phyloP scores from a whole-genome alignment of 495 filamentous ascomycete species.

The Cladorrhinum samala region DNA sequence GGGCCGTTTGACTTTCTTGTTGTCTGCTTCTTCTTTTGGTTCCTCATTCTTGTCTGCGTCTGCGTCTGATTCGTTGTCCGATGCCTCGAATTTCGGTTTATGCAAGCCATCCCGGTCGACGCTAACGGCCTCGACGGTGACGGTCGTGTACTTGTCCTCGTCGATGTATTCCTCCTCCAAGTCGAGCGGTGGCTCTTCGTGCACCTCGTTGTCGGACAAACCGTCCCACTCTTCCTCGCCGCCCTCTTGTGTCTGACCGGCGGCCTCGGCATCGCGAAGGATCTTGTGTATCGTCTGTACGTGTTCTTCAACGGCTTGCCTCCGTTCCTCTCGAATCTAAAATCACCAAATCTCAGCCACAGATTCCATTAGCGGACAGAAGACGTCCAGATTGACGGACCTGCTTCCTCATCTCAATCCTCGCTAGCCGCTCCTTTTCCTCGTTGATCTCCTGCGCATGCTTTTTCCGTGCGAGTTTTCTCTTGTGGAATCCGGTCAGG shows the following conservation, averaged over 20 bases:
- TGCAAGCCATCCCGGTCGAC: slow-evolving; percentile 64
- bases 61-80: slow-evolving; percentile 41
- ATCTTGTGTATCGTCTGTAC: slow-evolving; percentile 64
- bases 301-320: slow-evolving; percentile 70
- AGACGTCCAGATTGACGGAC: no score
- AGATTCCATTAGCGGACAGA: no score
- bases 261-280: slow-evolving; percentile 48
- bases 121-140: slow-evolving; percentile 88
- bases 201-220: slow-evolving; percentile 48
- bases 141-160: slow-evolving; percentile 89
- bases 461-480: slow-evolving; percentile 77
- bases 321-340: slow-evolving; percentile 74
- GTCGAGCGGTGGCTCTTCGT: slow-evolving; percentile 47
- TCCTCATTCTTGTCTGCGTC: slow-evolving; percentile 26
- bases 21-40: slow-evolving; percentile 22
- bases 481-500: slow-evolving; percentile 92
- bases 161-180: slow-evolving; percentile 93
- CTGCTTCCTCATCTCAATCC: slow-evolving; percentile 62
- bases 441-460: slow-evolving; percentile 72
- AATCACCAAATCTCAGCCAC: neutral
- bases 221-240: slow-evolving; percentile 58
- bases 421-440: slow-evolving; percentile 67
- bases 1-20: slow-evolving; percentile 47
- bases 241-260: slow-evolving; percentile 33
- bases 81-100: slow-evolving; percentile 40